Base-by-base conservation (phyloP, 164 flowering plant genomes). In the Magnolia changhungtana region DNA sequence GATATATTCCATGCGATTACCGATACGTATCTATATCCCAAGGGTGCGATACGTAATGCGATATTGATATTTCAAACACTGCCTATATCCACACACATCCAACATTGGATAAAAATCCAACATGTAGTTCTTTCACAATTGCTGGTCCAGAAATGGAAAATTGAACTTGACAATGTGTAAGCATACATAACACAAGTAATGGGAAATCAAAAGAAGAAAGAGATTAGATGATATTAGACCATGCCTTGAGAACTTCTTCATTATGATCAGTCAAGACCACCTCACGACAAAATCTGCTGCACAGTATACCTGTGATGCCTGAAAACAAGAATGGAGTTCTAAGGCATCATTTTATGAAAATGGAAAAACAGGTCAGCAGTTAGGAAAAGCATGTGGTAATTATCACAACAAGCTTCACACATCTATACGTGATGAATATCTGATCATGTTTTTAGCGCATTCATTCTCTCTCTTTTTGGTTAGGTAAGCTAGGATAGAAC, bases 181-280 rank as follows among this genome's bases (percentile, higher is more conserved):
- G 24, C 27, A 21, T 65, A 8, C 29, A 67, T 24, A 21, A 77
- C 50, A 49, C 50, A 20, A 7, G 69, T 8, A 51, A 21, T 52
- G 66, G 8, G 72, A 37, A 7, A 61, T 5, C 7, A 49, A 55
- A 74, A 29, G n/a, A 49, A 0, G 37, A 23, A 21, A 82, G 58
- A 14, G 3, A 18, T 55, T 71, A 27, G 52, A 58, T 10, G 70
- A 72, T 63, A 23, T 55, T 69, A 71, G 70, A 77, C 79, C 95
- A 83, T 89, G 83, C 99, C 97, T 94, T 92, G 51, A 92, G 85
- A 72, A 96, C 96, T 89, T 96, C 96, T 0, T 92, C 93, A 74
- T 93, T 96, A 71, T 96, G 99, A 83, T 96, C 99, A 64, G 98
- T 91, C 49, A 96, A 81, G 71, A 96, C 81, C 78, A 91, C 86